Conservation (phyloP, 1,284 basidiomycete species). For the Rhodotorula glutinis region DNA sequence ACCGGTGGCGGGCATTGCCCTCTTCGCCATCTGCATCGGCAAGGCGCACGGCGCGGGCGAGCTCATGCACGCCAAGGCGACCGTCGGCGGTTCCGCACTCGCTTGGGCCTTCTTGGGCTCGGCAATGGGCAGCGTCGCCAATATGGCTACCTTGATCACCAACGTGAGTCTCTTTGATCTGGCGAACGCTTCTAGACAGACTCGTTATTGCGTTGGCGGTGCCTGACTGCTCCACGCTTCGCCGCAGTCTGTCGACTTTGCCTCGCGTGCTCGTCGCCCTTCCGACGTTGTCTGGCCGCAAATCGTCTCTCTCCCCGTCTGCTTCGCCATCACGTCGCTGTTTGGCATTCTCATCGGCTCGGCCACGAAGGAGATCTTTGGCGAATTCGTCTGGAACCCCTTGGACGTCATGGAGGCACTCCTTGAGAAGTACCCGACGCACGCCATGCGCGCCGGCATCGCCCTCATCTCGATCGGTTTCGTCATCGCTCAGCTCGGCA, state of each 20-base stretch:
- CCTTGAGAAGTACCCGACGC: slow-evolving; percentile 47
- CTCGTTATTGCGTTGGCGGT: too few relatives aligned
- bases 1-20: slow-evolving; percentile 59
- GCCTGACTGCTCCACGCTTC: too few relatives aligned
- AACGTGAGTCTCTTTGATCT: slow-evolving; percentile 19
- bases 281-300: slow-evolving; percentile 69
- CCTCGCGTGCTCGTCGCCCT: slow-evolving; percentile 66
- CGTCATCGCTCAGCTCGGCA: slow-evolving; percentile 54
- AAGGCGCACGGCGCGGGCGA: slow-evolving; percentile 76
- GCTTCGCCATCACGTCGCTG: slow-evolving; percentile 73
- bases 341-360: slow-evolving; percentile 80
- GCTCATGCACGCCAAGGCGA: slow-evolving; percentile 66
- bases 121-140: slow-evolving; percentile 74
- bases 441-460: slow-evolving; percentile 46
- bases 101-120: slow-evolving; percentile 76
- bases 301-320: slow-evolving; percentile 67
- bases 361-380: slow-evolving; percentile 71
- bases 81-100: slow-evolving; percentile 64
- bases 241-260: slow-evolving; percentile 66
- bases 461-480: slow-evolving; percentile 72
- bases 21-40: slow-evolving; percentile 76
- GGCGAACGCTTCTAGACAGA: too few relatives aligned
- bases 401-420: slow-evolving; percentile 68
- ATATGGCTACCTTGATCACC: slow-evolving; percentile 67
- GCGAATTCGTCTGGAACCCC: slow-evolving; percentile 74